These are phyloP conservation scores for Capsicum chinense DNA, from an alignment of 257 asterid genomes.

Conservation along the genomic window DNA sequence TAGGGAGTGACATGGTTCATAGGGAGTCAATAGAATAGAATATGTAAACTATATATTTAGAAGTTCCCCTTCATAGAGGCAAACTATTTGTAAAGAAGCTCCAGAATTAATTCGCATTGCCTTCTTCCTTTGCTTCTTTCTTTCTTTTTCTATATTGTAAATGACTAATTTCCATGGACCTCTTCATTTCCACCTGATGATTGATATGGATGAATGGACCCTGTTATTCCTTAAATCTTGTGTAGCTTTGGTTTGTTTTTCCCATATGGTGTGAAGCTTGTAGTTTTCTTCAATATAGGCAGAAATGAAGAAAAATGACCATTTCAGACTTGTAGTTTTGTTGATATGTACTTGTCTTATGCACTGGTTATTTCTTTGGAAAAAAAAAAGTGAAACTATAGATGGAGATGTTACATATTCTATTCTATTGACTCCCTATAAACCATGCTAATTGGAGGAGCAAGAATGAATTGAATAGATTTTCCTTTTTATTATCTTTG, in stretches of 20 bases:
- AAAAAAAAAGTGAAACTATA: background rate
- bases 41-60: background rate
- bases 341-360: background rate
- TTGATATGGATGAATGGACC: too few relatives aligned
- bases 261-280: too few relatives aligned
- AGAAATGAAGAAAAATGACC: background rate
- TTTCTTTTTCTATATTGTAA: background rate
- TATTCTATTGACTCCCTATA: too few relatives aligned
- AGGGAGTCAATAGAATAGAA: background rate
- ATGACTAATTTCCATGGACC: background rate
- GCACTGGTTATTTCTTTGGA: too few relatives aligned
- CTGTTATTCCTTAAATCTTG: too few relatives aligned
- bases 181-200: slow-evolving; percentile 1
- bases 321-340: background rate
- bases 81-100: background rate
- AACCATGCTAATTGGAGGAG: too few relatives aligned
- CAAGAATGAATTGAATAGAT: too few relatives aligned
- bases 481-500: too few relatives aligned
- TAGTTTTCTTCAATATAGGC: too few relatives aligned
- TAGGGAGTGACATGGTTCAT: slow-evolving; percentile 5
- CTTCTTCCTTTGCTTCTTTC: background rate
- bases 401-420: too few relatives aligned
- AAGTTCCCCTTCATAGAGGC: background rate
- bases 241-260: too few relatives aligned
- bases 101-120: background rate